These are phyloP conservation scores for Yamadazyma conglobata DNA, from an alignment of 1,139 yeast genomes.

Conservation along the genomic window DNA sequence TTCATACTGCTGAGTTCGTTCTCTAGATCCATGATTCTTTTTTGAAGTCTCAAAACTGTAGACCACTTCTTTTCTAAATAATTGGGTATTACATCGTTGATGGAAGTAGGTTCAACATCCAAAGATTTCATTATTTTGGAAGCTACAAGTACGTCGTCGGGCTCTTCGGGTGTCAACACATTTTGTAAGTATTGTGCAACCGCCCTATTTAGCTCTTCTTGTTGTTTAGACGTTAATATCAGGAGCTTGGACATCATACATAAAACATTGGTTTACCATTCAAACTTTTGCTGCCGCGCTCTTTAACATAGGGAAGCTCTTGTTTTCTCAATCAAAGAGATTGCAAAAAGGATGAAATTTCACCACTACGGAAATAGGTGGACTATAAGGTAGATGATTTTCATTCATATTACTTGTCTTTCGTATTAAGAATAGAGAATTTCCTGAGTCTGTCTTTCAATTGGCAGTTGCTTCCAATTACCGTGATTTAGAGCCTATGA, in stretches of 20 bases:
- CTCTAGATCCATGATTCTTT: slow-evolving; percentile 60
- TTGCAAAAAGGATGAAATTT: too few relatives aligned
- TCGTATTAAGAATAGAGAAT: too few relatives aligned
- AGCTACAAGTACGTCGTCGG: slow-evolving; percentile 11
- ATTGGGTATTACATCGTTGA: slow-evolving; percentile 34
- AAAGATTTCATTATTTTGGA: slow-evolving; percentile 16
- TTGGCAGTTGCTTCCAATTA: too few relatives aligned
- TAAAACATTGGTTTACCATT: slow-evolving; percentile 1
- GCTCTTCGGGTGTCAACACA: slow-evolving; percentile 16
- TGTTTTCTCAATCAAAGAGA: too few relatives aligned
- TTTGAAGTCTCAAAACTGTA: slow-evolving; percentile 76
- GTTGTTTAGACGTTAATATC: slow-evolving; percentile 49
- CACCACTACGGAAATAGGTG: too few relatives aligned
- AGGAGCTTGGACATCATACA: slow-evolving; percentile 14
- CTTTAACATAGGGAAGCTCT: too few relatives aligned
- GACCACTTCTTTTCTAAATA: slow-evolving; percentile 86
- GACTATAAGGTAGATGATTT: too few relatives aligned
- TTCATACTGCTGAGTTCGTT: slow-evolving; percentile 41
- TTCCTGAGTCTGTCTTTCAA: too few relatives aligned
- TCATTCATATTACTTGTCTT: too few relatives aligned
- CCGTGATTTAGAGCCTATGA: too few relatives aligned
- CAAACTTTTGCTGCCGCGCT: too few relatives aligned
- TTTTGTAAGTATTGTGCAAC: slow-evolving; percentile 52
- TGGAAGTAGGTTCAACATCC: slow-evolving; percentile 15
- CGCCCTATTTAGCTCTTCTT: slow-evolving; percentile 52